Evolutionary conservation across 257 asterid genomes (phyloP), one percentile per base, ranked within the genome.

Genomic region (Ajuga chamaepitys): DNA sequence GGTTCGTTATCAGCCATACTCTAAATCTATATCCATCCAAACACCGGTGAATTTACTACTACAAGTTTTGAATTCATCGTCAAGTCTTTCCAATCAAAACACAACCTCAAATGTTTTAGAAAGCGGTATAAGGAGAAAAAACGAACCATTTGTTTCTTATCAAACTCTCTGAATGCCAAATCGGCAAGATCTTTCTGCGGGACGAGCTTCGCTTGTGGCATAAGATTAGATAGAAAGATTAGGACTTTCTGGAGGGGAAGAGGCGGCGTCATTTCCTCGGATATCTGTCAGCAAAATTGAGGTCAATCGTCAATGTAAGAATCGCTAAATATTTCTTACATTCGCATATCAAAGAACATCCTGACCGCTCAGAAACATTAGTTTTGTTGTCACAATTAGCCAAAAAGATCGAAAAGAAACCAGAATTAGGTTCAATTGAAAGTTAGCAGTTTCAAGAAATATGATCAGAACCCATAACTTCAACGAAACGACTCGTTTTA

Each of bases 181-280:
- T 86, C 97, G 1, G 92, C 94, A 67, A 93, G 76, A 74, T 93
- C 99, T 70, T 89, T 86, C 69, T 80, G 83, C 0, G 99, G 99
- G 58, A 93, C 88, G 35, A 93, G 95, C 84, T 93, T 93, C 2
- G 97, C 99, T 73, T 82, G 81, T 55, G 97, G 99, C 77, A 88
- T 78, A 35, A 93, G 46, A 38, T 62, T 83, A 1, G 99, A 82
- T 48, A 93, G 70, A 45, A 83, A 73, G 51, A 88, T 89, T 52
- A 93, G 82, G 40, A 84, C 32, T 64, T 89, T 82, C 87, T 85
- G 96, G 26, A 93, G 96, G 0, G 85, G 78, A 60, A 80, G 78
- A 18, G 99, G 95, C 22, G 99, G 99, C 2, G 76, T 45, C 95
- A 93, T 84, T 74, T 83, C 96, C 76, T 87, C 88, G n/a, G 99